These are phyloP conservation scores for Paramecium caudatum DNA, from an alignment of 73 alveolate species.

Conservation along the genomic window DNA sequence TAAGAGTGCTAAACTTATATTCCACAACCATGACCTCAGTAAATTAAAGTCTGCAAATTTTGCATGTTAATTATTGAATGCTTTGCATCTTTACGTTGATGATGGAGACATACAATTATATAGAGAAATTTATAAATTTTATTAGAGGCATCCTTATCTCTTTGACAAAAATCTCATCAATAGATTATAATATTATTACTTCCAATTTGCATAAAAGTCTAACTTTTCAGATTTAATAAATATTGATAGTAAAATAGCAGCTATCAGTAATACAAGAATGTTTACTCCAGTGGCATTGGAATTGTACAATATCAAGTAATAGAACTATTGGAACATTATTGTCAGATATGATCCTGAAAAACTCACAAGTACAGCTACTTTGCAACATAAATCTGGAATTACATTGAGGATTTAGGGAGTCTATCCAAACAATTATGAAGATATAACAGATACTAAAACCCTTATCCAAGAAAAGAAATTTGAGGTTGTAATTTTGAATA, in stretches of 20 bases:
- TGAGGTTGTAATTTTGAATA: slow-evolving; percentile 9
- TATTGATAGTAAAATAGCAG: neutral
- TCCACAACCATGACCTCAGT: slow-evolving; percentile 3
- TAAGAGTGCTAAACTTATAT: slow-evolving; percentile 11
- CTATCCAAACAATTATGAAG: slow-evolving; percentile 49
- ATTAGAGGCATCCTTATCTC: slow-evolving; percentile 34
- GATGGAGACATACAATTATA: neutral
- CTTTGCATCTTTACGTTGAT: slow-evolving; percentile 17
- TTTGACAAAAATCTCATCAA: slow-evolving; percentile 39
- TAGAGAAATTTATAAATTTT: slow-evolving; percentile 42
- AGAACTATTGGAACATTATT: slow-evolving; percentile 32
- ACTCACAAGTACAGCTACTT: slow-evolving; percentile 24
- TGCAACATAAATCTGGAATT: slow-evolving; percentile 47
- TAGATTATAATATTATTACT: slow-evolving; percentile 41
- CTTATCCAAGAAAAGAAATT: neutral
- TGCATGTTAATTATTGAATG: neutral
- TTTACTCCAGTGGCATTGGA: slow-evolving; percentile 50
- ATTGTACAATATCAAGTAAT: neutral
- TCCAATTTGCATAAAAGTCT: neutral
- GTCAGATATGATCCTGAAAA: slow-evolving; percentile 49
- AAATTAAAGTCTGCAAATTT: neutral
- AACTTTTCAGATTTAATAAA: slow-evolving; percentile 8
- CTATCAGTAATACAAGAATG: slow-evolving; percentile 60
- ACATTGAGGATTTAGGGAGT: neutral
- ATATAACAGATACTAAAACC: neutral